Conservation (phyloP, 2,329 filamentous ascomycete species). For the Alternaria infectoria region DNA sequence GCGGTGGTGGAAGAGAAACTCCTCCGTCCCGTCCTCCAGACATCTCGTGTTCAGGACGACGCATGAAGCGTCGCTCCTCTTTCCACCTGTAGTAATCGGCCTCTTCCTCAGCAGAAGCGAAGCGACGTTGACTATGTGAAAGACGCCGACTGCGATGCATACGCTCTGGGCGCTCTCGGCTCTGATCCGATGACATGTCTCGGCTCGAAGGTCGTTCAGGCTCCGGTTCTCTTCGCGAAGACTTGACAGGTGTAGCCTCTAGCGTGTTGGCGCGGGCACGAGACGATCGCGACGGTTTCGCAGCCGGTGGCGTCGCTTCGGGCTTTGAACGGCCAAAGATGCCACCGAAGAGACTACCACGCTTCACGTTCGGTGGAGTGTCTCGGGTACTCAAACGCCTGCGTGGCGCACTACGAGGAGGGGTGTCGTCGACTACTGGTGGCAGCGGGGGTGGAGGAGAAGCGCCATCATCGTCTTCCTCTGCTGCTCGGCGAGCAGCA, state of each 20-base stretch:
- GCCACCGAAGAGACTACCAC: slow-evolving; percentile 41
- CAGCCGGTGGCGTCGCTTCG: slow-evolving; percentile 30
- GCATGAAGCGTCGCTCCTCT: slow-evolving; percentile 35
- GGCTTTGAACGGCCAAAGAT: slow-evolving; percentile 43
- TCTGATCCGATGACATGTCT: slow-evolving; percentile 41
- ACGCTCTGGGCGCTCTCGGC: slow-evolving; percentile 41
- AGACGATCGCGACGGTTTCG: slow-evolving; percentile 31
- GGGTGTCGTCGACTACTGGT: slow-evolving; percentile 24
- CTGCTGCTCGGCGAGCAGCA: slow-evolving; percentile 29
- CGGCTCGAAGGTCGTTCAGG: slow-evolving; percentile 33
- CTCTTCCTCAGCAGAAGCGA: slow-evolving; percentile 41
- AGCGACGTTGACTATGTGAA: slow-evolving; percentile 35
- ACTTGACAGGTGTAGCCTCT: slow-evolving; percentile 19
- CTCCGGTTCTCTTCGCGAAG: slow-evolving; percentile 29
- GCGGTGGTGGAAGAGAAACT: slow-evolving; percentile 19
- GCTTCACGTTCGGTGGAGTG: slow-evolving; percentile 29
- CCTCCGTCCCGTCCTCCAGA: slow-evolving; percentile 35
- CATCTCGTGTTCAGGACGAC: slow-evolving; percentile 36
- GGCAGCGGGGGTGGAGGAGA: slow-evolving; percentile 15
- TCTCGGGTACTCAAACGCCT: slow-evolving; percentile 38
- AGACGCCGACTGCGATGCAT: slow-evolving; percentile 39
- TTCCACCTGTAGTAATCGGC: slow-evolving; percentile 41
- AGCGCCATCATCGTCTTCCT: slow-evolving; percentile 18
- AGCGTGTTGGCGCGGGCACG: slow-evolving; percentile 36
- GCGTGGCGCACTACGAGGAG: slow-evolving; percentile 30